phyloP scores from a whole-genome alignment of 371 early-diverging fungal species.

The Homolaphlyctis polyrhiza region DNA sequence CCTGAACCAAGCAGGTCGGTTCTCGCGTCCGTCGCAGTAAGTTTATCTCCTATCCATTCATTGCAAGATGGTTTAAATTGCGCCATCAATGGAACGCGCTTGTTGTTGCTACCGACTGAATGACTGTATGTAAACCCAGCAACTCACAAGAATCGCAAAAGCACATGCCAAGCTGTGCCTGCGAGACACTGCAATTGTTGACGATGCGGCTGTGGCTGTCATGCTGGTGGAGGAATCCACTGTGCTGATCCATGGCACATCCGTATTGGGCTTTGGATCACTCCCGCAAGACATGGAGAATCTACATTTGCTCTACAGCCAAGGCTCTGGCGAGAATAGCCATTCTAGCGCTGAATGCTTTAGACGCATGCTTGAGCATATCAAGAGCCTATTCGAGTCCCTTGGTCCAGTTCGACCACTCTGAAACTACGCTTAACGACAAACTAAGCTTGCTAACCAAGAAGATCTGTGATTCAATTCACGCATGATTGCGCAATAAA shows the following conservation, averaged over 20 bases:
- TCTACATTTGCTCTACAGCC: constrained; percentile 9
- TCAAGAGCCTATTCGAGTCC: neutral
- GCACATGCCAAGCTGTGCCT: constrained; percentile 18
- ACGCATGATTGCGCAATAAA: too few species aligned
- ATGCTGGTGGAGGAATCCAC: constrained; percentile 23
- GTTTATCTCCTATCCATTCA: neutral
- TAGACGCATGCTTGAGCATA: neutral
- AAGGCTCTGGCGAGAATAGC: neutral
- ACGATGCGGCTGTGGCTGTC: constrained; percentile 21
- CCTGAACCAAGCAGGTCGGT: neutral
- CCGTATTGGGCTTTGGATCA: constrained; percentile 20
- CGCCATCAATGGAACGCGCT: too few species aligned
- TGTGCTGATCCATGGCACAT: constrained; percentile 9
- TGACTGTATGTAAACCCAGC: neutral
- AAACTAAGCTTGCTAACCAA: too few species aligned
- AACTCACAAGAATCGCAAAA: neutral
- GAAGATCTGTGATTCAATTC: too few species aligned
- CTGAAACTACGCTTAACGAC: too few species aligned
- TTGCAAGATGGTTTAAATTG: too few species aligned
- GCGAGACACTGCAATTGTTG: constrained; percentile 16
- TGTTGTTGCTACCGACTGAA: too few species aligned
- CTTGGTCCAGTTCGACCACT: neutral
- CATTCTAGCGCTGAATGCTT: neutral
- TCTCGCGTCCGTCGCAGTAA: neutral
- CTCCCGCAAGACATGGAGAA: constrained; percentile 26